Base-by-base conservation (phyloP, 331 rosid genomes). In the Rhamnella rubrinervis region DNA sequence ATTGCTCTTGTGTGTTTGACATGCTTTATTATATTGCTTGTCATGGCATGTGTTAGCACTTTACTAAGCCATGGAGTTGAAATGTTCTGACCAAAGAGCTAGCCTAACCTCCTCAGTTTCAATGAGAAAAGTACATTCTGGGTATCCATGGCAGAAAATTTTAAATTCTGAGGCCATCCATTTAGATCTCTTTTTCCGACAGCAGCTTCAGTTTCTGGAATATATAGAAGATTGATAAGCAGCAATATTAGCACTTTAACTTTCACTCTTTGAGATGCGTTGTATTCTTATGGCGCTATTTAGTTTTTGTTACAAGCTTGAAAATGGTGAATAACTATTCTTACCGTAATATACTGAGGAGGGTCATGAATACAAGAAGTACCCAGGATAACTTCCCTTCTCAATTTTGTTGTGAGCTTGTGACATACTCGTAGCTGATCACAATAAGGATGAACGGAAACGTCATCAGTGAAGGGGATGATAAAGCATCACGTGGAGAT, bases 381-480 rank as follows among this genome's bases (percentile, higher is more conserved):
- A 23, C 98, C 98, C 14, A 93, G 84, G 77, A 93, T 81, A 51
- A 93, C 81, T 86, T 93, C 98, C 75, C 98, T 91, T 73, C 68
- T 87, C 59, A 91, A 79, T 75, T 91, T 93, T 40, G 96, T 47
- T 55, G 97, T 93, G 83, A 93, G 58, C 85, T 91, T 89, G 77
- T 93, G 89, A 81, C 98, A 93, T 78, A 80, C 96, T 71, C 98
- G 96, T 70, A 93, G 84, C 98, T 93, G 89, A 82, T 65, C 74
- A 69, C 14, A 18, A 49, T 12, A 3, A 20, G 58, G 61, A 75
- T 57, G 10, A 59, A 71, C 41, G 75, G 15, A 68, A 37, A 37
- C 3, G 35, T 31, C 35, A 50, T 15, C 65, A 31, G 9, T 2
- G 71, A 78, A 47, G 41, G 44, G 70, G 59, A 78, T 74, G 61